These are phyloP conservation scores for Talaromyces sp. DNA, from an alignment of 2,329 filamentous ascomycete genomes.

Conservation along the genomic window DNA sequence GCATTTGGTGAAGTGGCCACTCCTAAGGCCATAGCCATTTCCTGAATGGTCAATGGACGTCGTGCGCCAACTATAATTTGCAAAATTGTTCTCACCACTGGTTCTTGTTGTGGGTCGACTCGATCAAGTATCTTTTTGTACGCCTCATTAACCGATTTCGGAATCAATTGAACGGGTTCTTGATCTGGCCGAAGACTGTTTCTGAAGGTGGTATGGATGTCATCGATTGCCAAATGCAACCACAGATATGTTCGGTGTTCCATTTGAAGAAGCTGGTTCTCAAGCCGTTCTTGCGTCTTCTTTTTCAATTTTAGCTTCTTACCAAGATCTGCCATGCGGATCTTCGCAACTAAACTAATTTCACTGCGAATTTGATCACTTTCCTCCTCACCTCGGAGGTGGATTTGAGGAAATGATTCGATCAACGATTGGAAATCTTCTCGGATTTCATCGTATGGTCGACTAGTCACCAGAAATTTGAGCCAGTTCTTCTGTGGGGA, in stretches of 20 bases:
- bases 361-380: slow-evolving; percentile 16
- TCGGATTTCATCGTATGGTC: slow-evolving; percentile 17
- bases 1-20: slow-evolving; percentile 1
- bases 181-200: slow-evolving; percentile 14
- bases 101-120: background rate
- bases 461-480: slow-evolving; percentile 31
- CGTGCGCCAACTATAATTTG: slow-evolving; percentile 15
- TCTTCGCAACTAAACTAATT: slow-evolving; percentile 20
- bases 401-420: slow-evolving; percentile 11
- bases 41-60: slow-evolving; percentile 13
- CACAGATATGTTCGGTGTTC: slow-evolving; percentile 37
- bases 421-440: slow-evolving; percentile 10
- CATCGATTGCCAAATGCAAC: slow-evolving; percentile 29
- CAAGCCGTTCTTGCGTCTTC: slow-evolving; percentile 15
- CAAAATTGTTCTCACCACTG: slow-evolving; percentile 11
- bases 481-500: slow-evolving; percentile 12
- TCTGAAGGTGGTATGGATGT: slow-evolving; percentile 18
- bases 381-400: slow-evolving; percentile 16
- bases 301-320: slow-evolving; percentile 13
- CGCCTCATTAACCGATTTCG: slow-evolving; percentile 18
- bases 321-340: slow-evolving; percentile 11
- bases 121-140: slow-evolving; percentile 16
- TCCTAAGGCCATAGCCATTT: slow-evolving; percentile 13
- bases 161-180: slow-evolving; percentile 14
- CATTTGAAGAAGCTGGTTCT: slow-evolving; percentile 21